Evolutionary conservation across 495 filamentous ascomycete species (phyloP).

Genomic region (Penicillium dipodomyicola): DNA sequence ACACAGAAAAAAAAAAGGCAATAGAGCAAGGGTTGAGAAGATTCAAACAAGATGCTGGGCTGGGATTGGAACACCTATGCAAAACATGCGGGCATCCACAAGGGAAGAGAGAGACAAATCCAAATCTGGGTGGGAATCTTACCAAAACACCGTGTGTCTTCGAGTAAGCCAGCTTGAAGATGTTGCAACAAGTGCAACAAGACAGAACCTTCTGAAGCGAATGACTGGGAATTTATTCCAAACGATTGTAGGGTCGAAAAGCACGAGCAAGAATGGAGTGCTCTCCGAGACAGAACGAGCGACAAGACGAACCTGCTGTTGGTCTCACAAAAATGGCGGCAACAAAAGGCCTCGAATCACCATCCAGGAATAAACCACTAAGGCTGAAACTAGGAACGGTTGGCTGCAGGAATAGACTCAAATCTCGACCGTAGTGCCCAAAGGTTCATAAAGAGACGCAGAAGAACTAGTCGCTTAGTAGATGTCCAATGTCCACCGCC

Average conservation of each 20-base stretch:
- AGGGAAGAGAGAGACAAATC: constrained; percentile 22
- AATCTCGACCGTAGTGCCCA: constrained; percentile 25
- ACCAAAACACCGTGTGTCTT: constrained; percentile 51
- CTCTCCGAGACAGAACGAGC: constrained; percentile 48
- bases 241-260: constrained; percentile 41
- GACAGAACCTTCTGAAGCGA: constrained; percentile 47
- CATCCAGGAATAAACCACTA: constrained; percentile 31
- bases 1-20: constrained; percentile 8
- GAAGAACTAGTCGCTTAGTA: constrained; percentile 23
- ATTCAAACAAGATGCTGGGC: constrained; percentile 24
- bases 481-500: constrained; percentile 12
- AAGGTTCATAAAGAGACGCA: constrained; percentile 25
- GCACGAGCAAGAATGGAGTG: constrained; percentile 27
- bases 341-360: constrained; percentile 39
- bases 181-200: constrained; percentile 51
- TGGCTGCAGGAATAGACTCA: constrained; percentile 39
- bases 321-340: constrained; percentile 31
- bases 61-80: constrained; percentile 19
- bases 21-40: constrained; percentile 7
- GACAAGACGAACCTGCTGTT: constrained; percentile 42
- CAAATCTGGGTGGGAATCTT: constrained; percentile 32
- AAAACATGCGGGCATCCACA: constrained; percentile 28
- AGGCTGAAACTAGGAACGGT: constrained; percentile 34
- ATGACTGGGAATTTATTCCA: constrained; percentile 49
- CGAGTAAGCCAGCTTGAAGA: constrained; percentile 55